Evolutionary conservation across 2,329 filamentous ascomycete genomes (phyloP).

Genomic region (Dactylellina leptospora): DNA sequence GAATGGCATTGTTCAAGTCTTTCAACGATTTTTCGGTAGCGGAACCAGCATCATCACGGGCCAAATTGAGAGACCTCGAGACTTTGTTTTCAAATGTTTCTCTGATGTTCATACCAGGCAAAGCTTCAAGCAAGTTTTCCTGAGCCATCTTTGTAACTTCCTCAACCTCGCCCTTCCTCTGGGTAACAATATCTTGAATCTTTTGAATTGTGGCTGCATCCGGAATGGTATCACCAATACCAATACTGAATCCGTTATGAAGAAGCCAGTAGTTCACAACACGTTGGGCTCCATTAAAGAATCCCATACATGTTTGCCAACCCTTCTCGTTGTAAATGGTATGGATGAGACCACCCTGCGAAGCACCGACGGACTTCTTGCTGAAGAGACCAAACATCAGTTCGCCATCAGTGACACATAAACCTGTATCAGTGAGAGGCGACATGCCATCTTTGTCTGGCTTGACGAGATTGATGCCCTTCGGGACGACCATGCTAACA

Average conservation of each 20-base stretch:
- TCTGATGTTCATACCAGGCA: slow-evolving; percentile 97
- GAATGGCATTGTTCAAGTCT: slow-evolving; percentile 93
- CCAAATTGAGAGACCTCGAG: slow-evolving; percentile 89
- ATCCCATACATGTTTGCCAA: slow-evolving; percentile 83
- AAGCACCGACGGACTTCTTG: slow-evolving; percentile 94
- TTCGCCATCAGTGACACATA: slow-evolving; percentile 85
- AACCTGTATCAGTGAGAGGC: slow-evolving; percentile 77
- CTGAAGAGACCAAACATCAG: slow-evolving; percentile 88
- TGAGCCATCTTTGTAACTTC: slow-evolving; percentile 80
- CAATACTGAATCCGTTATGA: slow-evolving; percentile 96
- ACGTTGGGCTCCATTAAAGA: slow-evolving; percentile 94
- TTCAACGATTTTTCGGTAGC: slow-evolving; percentile 91
- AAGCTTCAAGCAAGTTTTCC: slow-evolving; percentile 84
- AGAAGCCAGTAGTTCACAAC: slow-evolving; percentile 97
- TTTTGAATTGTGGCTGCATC: slow-evolving; percentile 83
- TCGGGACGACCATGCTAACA: slow-evolving; percentile 88
- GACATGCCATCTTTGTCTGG: slow-evolving; percentile 67
- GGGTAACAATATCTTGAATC: slow-evolving; percentile 82
- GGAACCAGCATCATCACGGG: slow-evolving; percentile 95
- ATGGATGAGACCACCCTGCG: slow-evolving; percentile 89
- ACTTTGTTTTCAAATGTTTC: slow-evolving; percentile 98
- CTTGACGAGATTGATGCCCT: slow-evolving; percentile 80
- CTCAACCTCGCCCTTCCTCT: slow-evolving; percentile 82
- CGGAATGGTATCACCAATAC: slow-evolving; percentile 97
- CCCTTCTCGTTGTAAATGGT: slow-evolving; percentile 96